Conservation (phyloP, 2,329 filamentous ascomycete species). For the Stromatinia cepivora region DNA sequence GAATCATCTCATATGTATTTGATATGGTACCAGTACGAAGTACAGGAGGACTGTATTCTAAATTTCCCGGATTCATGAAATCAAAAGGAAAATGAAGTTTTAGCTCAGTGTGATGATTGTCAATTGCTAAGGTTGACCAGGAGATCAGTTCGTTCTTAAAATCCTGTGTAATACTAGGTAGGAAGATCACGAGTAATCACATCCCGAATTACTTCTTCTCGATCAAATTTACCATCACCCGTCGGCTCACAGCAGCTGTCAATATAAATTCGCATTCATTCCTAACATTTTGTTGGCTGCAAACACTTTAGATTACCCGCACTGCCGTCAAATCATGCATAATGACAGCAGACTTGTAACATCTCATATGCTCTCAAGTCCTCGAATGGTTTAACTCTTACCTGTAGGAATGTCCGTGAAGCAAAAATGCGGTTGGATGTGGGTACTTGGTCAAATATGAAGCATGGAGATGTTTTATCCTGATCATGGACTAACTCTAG, state of each 20-base stretch:
- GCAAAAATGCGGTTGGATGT: not conserved
- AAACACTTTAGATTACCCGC: not conserved
- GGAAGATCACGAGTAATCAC: too few relatives aligned
- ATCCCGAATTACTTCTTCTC: not conserved
- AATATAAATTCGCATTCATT: slow-evolving; percentile 4
- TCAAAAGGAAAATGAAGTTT: not conserved
- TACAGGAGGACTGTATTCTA: not conserved
- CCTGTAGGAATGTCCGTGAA: too few relatives aligned
- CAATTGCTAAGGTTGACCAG: too few relatives aligned
- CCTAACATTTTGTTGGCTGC: not conserved
- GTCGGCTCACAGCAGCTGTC: slow-evolving; percentile 14
- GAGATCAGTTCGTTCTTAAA: not conserved
- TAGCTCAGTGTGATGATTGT: not conserved
- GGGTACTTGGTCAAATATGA: not conserved
- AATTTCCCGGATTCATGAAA: not conserved
- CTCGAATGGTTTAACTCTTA: not conserved
- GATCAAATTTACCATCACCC: not conserved
- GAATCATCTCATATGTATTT: not conserved
- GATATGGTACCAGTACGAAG: not conserved
- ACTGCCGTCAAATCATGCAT: not conserved
- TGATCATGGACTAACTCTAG: not conserved
- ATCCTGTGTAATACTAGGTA: not conserved
- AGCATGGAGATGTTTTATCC: not conserved
- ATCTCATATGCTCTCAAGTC: not conserved
- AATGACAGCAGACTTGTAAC: not conserved